Percentiles rank a stretch among this genome's conserved stretches.
Conservation (phyloP, 441 rosid genomes). For the Kokia cookei region DNA sequence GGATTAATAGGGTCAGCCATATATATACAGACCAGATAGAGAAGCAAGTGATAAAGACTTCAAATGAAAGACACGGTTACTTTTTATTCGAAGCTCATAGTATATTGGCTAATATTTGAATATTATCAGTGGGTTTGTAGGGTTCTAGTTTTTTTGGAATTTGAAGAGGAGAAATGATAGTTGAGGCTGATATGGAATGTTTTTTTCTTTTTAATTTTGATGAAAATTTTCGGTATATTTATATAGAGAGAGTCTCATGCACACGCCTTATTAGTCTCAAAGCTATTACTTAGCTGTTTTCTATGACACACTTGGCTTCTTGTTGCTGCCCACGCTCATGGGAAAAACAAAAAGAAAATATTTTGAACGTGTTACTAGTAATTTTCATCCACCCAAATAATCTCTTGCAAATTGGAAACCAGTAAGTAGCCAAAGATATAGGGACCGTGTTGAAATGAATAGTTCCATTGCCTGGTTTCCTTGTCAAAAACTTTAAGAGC, state of each 20-base stretch:
- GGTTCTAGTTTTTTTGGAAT: not conserved
- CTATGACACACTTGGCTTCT: not conserved
- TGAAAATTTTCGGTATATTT: not conserved
- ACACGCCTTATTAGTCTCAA: not conserved
- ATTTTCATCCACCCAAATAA: not conserved
- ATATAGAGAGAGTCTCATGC: not conserved
- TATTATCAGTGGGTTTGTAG: not conserved
- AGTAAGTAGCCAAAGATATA: not conserved
- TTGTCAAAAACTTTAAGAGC: not conserved
- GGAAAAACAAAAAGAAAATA: not conserved
- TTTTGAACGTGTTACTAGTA: not conserved
- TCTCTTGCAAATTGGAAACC: not conserved
- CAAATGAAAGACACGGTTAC: not conserved
- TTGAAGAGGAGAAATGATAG: not conserved
- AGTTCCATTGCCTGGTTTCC: not conserved
- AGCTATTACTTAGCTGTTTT: not conserved
- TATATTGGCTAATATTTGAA: too few species aligned
- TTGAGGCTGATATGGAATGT: not conserved
- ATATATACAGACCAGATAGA: not conserved
- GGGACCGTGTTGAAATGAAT: not conserved
- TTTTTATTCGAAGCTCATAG: not conserved
- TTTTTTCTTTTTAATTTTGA: not conserved
- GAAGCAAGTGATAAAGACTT: not conserved
- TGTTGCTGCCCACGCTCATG: not conserved
- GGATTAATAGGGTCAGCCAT: slow-evolving; percentile 31